These are phyloP conservation scores for Debaryomycetaceae sp. DNA, from an alignment of 1,139 yeast genomes.

Conservation along the genomic window DNA sequence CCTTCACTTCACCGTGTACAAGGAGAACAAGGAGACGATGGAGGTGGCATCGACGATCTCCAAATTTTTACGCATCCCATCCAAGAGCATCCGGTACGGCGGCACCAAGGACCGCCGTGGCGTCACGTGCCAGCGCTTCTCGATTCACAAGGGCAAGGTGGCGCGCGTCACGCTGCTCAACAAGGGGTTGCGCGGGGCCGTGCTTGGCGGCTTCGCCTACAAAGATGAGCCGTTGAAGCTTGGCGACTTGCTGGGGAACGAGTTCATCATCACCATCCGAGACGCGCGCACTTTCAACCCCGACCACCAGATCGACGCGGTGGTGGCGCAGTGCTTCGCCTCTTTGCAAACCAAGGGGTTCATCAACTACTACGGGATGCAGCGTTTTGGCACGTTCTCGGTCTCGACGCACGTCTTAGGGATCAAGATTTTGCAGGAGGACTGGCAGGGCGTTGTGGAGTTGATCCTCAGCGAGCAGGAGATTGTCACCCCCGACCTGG, in stretches of 20 bases:
- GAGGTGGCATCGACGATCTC: slow-evolving; percentile 78
- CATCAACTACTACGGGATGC: slow-evolving; percentile 94
- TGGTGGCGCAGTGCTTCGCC: slow-evolving; percentile 49
- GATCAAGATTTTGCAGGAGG: slow-evolving; percentile 58
- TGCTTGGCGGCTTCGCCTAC: slow-evolving; percentile 74
- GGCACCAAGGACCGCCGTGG: slow-evolving; percentile 98
- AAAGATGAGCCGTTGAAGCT: slow-evolving; percentile 58
- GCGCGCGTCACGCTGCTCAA: slow-evolving; percentile 76
- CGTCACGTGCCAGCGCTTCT: slow-evolving; percentile 82
- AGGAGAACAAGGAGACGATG: slow-evolving; percentile 97
- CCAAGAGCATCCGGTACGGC: slow-evolving; percentile 70
- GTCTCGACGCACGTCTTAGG: slow-evolving; percentile 89
- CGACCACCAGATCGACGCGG: slow-evolving; percentile 16
- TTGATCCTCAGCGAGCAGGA: slow-evolving; percentile 82
- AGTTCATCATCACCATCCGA: slow-evolving; percentile 78
- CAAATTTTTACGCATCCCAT: slow-evolving; percentile 68
- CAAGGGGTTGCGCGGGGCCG: slow-evolving; percentile 66
- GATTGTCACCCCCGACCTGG: slow-evolving; percentile 74
- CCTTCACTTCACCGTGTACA: slow-evolving; percentile 77
- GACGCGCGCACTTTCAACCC: slow-evolving; percentile 46
- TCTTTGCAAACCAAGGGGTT: slow-evolving; percentile 69
- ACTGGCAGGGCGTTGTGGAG: slow-evolving; percentile 79
- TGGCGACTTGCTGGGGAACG: slow-evolving; percentile 87
- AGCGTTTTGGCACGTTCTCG: slow-evolving; percentile 93
- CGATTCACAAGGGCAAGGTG: slow-evolving; percentile 68